Base-by-base conservation (phyloP, 176 grass and related monocot species). In the Carex kokanica region DNA sequence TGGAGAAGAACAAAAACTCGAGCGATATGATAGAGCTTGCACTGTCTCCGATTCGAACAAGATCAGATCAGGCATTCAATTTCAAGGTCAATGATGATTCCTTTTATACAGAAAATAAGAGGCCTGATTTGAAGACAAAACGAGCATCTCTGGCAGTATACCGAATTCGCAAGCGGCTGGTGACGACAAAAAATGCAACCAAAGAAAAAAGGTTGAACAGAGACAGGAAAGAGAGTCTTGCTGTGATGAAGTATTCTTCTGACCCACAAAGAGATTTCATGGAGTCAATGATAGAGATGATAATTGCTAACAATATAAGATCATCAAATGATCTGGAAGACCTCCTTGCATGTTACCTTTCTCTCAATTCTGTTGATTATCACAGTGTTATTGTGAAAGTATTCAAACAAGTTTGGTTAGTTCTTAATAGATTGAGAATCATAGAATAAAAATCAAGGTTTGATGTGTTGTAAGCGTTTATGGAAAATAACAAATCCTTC, bases 231-330 rank as follows among this genome's bases (percentile, higher is more conserved):
- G 86, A 90, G 82, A 93, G 91, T 84, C 89, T 95, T 80, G 93
- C 90, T 72, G 89, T 98, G 49, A 90, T 93, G 83, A 95, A 90
- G 89, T 71, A 74, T 17, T 98, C 96, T 59, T 82, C 15, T 13
- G 88, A 98, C 69, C 93, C 93, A 25, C 92, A 89, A 71, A 52
- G 77, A 69, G 96, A 98, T 82, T 98, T 98, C 86, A 90, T 20
- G 34, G 96, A 98, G 58, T 98, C 96, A 0, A 98, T 98, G 96
- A 88, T 88, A 86, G 96, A 95, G 88, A 98, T 98, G 96, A 98
- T 98, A 54, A 60, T 84, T 0, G 91, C 89, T 78, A 95, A 95
- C 74, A 84, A 89, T 68, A 95, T 98, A 68, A 45, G 86, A 77
- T 81, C 78, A 17, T 88, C 91, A 9, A 79, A 85, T 29, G 96